Conservation (phyloP, 805 yeast species). For the Saturnispora serradocipensis region DNA sequence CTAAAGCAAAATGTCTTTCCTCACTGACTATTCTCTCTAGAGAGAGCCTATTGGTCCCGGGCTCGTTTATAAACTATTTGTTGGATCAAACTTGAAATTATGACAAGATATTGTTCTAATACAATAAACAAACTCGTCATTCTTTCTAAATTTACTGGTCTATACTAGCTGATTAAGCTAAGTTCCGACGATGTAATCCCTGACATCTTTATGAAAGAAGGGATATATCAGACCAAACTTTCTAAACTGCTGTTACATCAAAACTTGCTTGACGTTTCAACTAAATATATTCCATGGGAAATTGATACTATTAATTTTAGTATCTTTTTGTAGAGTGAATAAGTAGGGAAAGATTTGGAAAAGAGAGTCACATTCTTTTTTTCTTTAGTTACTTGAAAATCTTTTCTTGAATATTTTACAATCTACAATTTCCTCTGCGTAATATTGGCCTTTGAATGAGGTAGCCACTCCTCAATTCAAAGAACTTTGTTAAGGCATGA, state of each 20-base stretch:
- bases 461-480: conserved; percentile 21
- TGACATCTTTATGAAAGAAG: neutral
- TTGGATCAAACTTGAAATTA: conserved; percentile 25
- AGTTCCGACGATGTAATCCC: conserved; percentile 19
- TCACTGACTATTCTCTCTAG: neutral
- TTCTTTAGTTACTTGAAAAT: neutral
- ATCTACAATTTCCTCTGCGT: conserved; percentile 29
- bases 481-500: conserved; percentile 13
- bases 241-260: conserved; percentile 3
- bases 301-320: conserved; percentile 13
- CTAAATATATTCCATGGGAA: conserved; percentile 30
- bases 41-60: conserved; percentile 6
- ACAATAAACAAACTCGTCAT: conserved; percentile 23
- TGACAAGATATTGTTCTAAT: conserved; percentile 21
- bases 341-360: conserved; percentile 1
- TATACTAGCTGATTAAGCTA: conserved; percentile 2
- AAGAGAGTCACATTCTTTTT: neutral
- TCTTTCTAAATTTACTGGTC: conserved; percentile 24
- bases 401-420: conserved; percentile 3
- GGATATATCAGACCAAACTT: neutral
- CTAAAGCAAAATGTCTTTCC: neutral
- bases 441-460: conserved; percentile 23
- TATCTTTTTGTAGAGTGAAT: conserved; percentile 2
- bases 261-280: conserved; percentile 14
- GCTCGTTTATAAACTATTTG: conserved; percentile 9